Evolutionary conservation across 2,329 filamentous ascomycete species (phyloP).

Genomic region (Penicillium italicum): DNA sequence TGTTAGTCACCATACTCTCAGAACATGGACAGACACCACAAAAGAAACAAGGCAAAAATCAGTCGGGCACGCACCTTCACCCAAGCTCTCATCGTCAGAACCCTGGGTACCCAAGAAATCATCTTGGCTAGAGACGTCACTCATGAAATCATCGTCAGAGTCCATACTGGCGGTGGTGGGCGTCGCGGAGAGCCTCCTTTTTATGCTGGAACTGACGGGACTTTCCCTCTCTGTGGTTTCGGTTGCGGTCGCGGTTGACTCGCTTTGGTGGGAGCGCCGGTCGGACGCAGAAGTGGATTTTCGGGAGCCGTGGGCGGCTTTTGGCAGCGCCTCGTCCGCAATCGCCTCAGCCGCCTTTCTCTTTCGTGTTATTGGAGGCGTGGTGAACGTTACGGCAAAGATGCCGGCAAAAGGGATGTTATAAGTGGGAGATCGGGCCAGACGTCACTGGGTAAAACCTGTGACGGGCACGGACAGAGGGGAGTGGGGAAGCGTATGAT

Average conservation of each 20-base stretch:
- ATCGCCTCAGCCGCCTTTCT: conserved; percentile 52
- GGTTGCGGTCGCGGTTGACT: conserved; percentile 3
- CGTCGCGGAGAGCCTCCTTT: conserved; percentile 37
- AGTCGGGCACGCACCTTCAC: conserved; percentile 35
- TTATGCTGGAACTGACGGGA: conserved; percentile 14
- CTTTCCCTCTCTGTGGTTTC: conserved; percentile 18
- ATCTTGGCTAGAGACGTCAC: conserved; percentile 72
- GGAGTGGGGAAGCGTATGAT: conserved; percentile 7
- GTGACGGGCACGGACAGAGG: conserved; percentile 6
- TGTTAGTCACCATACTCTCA: conserved; percentile 2
- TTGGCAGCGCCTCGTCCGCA: conserved; percentile 23
- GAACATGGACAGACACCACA: background rate
- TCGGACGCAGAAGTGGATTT: conserved; percentile 26
- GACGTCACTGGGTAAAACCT: conserved; percentile 7
- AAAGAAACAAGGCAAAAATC: background rate
- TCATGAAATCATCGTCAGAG: conserved; percentile 93
- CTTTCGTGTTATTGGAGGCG: conserved; percentile 53
- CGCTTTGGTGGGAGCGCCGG: conserved; percentile 28
- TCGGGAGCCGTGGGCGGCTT: conserved; percentile 27
- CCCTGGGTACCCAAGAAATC: conserved; percentile 64
- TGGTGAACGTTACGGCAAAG: conserved; percentile 41
- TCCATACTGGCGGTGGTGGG: conserved; percentile 67
- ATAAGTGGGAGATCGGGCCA: background rate
- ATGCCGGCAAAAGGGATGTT: conserved; percentile 9
- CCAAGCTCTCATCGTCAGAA: conserved; percentile 64